phyloP scores from a whole-genome alignment of 2,329 filamentous ascomycete genomes.

The Xylaria sp. region DNA sequence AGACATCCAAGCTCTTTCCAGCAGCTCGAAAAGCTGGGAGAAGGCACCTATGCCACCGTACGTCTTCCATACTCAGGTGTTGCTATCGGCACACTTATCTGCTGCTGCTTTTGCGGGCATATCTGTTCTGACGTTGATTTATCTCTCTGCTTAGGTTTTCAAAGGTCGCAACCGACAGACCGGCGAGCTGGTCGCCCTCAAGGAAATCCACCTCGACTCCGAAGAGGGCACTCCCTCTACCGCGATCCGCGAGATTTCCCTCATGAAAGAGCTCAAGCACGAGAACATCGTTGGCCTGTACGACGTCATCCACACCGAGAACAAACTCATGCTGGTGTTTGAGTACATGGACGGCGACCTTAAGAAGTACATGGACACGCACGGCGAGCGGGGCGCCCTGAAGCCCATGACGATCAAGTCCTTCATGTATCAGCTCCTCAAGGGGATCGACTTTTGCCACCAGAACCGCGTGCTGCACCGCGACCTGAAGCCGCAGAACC shows the following conservation, averaged over 20 bases:
- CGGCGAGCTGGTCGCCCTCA: slow-evolving; percentile 93
- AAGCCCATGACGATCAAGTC: slow-evolving; percentile 94
- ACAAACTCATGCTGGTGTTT: slow-evolving; percentile 99
- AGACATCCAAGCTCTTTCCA: slow-evolving; percentile 96
- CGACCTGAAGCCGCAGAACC: slow-evolving; percentile 94
- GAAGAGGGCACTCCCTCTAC: slow-evolving; percentile 98
- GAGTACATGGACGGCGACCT: slow-evolving; percentile 99
- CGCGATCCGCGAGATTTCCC: slow-evolving; percentile 95
- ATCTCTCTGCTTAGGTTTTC: slow-evolving; percentile 75
- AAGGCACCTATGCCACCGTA: slow-evolving; percentile 98
- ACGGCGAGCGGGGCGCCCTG: slow-evolving; percentile 86
- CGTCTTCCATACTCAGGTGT: slow-evolving; percentile 42
- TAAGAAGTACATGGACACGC: slow-evolving; percentile 97
- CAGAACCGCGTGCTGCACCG: slow-evolving; percentile 95
- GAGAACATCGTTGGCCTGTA: slow-evolving; percentile 97
- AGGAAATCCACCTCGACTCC: slow-evolving; percentile 98
- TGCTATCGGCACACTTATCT: neutral
- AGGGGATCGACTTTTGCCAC: slow-evolving; percentile 97
- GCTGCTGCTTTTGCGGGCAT: slow-evolving; percentile 33
- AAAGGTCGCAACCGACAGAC: slow-evolving; percentile 98
- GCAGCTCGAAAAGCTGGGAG: slow-evolving; percentile 97
- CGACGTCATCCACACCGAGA: slow-evolving; percentile 99
- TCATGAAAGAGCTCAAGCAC: slow-evolving; percentile 99
- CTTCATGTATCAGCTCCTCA: slow-evolving; percentile 97
- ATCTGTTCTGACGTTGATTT: slow-evolving; percentile 3